Evolutionary conservation across 108 stramenopile species (phyloP), one percentile per base, ranked within the genome.

Genomic region (Skeletonema menzelii): DNA sequence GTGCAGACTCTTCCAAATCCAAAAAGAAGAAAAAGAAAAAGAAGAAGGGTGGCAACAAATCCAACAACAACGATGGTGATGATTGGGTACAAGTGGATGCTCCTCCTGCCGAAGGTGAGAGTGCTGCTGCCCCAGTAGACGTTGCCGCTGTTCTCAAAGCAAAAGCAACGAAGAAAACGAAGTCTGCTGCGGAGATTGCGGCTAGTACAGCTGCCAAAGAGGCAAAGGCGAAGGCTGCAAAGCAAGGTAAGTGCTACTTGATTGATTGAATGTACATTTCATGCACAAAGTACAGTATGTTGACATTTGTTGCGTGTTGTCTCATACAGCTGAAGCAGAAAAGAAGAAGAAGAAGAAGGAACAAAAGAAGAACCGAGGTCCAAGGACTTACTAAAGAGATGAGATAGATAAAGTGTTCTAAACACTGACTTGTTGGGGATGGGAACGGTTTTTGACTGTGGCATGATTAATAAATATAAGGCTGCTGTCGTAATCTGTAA

Each of bases 201-300:
- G 79, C 79, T 10, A 70, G 66, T 27, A 63, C 79, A 2, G 79
- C 79, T 6, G 79, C 79, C 34, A 73, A 62, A 55, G 79, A 80
- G 72, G 79, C 79, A 13, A 80, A 80, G 63, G 79, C 79, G 34
- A 80, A 80, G 56, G 79, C 79, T 27, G 79, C 65, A 19, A 73
- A 73, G 67, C 73, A 69, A 53, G 79, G 40, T 42, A 15, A 42
- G 40, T 42, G 40, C 15, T 42, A 15, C 14, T n/a, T n/a, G 40
- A 42, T 37, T 37, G 35, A 37, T 5, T 31, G 30, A 31, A 5
- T 4, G 5, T 1, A 5, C 5, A 3, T 35, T 37, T 0, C 10
- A 11, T 37, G 4, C 35, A 11, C 35, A 31, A 31, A 31, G n/a
- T n/a, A n/a, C n/a, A n/a, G n/a, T n/a, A n/a, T n/a, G n/a, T n/a